Evolutionary conservation across 805 yeast species (phyloP).

Genomic region (Pichia phayaonensis): DNA sequence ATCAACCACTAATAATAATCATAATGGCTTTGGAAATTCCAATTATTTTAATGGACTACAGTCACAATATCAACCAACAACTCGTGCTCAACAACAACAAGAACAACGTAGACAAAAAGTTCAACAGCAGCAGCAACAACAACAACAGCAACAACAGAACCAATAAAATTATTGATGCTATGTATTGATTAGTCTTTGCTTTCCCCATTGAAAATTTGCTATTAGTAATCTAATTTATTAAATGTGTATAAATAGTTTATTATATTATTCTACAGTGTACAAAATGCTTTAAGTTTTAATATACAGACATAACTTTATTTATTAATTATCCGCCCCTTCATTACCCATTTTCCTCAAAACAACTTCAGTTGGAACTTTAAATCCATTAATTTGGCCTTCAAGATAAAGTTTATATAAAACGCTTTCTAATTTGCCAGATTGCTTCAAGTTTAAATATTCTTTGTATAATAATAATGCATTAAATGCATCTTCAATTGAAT

Average conservation of each 20-base stretch:
- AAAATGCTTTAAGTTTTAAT: slow-evolving; percentile 1
- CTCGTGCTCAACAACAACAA: slow-evolving; percentile 25
- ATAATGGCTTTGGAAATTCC: neutral
- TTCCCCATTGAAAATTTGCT: neutral
- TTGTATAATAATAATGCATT: slow-evolving; percentile 76
- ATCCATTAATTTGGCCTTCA: slow-evolving; percentile 55
- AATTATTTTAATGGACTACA: slow-evolving; percentile 6
- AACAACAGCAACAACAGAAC: neutral
- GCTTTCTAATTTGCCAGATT: slow-evolving; percentile 50
- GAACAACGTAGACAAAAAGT: slow-evolving; percentile 5
- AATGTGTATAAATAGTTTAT: neutral
- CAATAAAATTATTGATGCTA: neutral
- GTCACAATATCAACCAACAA: slow-evolving; percentile 21
- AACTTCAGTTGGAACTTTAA: slow-evolving; percentile 36
- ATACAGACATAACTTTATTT: neutral
- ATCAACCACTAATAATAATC: neutral
- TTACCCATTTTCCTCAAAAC: neutral
- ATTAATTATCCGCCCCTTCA: neutral
- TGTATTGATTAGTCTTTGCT: neutral
- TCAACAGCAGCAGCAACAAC: slow-evolving; percentile 6
- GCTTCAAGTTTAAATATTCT: slow-evolving; percentile 56
- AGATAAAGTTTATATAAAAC: slow-evolving; percentile 60
- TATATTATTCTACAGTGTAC: slow-evolving; percentile 1
- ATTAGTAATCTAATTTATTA: neutral
- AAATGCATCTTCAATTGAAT: slow-evolving; percentile 91